These are phyloP conservation scores for Candida nitratophila DNA, from an alignment of 805 yeast genomes.

Conservation along the genomic window DNA sequence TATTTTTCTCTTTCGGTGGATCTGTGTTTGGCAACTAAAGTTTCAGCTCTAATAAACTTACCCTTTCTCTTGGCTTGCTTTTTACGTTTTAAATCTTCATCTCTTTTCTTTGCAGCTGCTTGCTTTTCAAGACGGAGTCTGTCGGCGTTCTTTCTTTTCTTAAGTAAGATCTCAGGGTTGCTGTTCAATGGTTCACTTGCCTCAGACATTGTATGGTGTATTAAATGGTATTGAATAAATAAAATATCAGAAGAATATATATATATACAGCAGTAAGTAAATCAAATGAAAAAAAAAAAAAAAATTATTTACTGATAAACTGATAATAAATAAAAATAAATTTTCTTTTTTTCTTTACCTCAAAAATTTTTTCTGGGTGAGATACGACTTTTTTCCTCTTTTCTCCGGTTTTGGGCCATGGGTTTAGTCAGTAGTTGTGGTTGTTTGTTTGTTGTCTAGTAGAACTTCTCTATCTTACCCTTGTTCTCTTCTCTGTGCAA, in stretches of 20 bases:
- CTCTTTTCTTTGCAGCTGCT: slow-evolving; percentile 49
- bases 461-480: slow-evolving; percentile 21
- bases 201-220: slow-evolving; percentile 9
- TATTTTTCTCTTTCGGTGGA: slow-evolving; percentile 62
- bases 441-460: too few species aligned
- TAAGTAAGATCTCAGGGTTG: slow-evolving; percentile 70
- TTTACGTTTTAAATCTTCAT: slow-evolving; percentile 36
- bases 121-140: slow-evolving; percentile 67
- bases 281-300: too few species aligned
- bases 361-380: neutral
- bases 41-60: slow-evolving; percentile 68
- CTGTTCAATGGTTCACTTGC: slow-evolving; percentile 42
- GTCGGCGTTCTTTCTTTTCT: slow-evolving; percentile 76
- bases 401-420: too few species aligned
- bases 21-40: slow-evolving; percentile 57
- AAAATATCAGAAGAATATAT: too few species aligned
- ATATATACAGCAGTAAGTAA: too few species aligned
- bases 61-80: slow-evolving; percentile 36
- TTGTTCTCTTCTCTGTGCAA: slow-evolving; percentile 12
- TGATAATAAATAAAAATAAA: neutral
- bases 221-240: too few species aligned
- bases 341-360: neutral
- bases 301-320: neutral
- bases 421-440: too few species aligned
- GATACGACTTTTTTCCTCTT: neutral